A percentile compares a stretch with the other conserved stretches of the same genome.
phyloP scores from a whole-genome alignment of 176 grass and related monocot species.

The bread wheat (Triticum aestivum) region DNA sequence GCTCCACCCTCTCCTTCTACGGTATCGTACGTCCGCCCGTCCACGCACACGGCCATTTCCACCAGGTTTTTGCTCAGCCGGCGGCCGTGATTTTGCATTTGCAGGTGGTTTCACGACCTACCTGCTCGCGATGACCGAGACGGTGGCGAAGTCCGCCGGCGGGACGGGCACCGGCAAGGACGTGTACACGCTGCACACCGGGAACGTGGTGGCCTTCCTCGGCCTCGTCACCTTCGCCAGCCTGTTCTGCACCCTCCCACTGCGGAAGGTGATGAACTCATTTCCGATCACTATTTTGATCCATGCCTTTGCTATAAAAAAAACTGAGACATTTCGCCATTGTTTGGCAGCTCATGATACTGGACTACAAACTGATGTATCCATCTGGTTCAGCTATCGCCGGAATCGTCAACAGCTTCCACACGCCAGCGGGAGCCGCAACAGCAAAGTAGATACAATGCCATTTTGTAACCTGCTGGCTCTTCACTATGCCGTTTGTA shows the following conservation, averaged over 20 bases:
- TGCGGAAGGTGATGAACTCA: slow-evolving; percentile 36
- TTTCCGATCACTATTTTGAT: neutral
- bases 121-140: slow-evolving; percentile 37
- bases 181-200: slow-evolving; percentile 1
- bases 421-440: slow-evolving; percentile 40
- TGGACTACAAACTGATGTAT: slow-evolving; percentile 57
- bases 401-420: slow-evolving; percentile 59
- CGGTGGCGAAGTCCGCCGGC: slow-evolving; percentile 20
- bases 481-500: neutral
- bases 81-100: neutral
- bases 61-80: neutral
- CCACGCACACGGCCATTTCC: neutral
- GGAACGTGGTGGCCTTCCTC: slow-evolving; percentile 43
- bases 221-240: slow-evolving; percentile 46
- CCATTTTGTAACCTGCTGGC: neutral
- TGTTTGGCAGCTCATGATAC: slow-evolving; percentile 45
- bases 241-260: slow-evolving; percentile 36
- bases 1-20: slow-evolving; percentile 31
- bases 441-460: slow-evolving; percentile 28
- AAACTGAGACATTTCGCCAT: neutral
- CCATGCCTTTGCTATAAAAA: neutral
- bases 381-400: slow-evolving; percentile 53
- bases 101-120: slow-evolving; percentile 48
- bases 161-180: neutral
- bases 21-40: neutral